Conservation (phyloP, 169 alveolate genomes). For the Eimeria falciformis region DNA sequence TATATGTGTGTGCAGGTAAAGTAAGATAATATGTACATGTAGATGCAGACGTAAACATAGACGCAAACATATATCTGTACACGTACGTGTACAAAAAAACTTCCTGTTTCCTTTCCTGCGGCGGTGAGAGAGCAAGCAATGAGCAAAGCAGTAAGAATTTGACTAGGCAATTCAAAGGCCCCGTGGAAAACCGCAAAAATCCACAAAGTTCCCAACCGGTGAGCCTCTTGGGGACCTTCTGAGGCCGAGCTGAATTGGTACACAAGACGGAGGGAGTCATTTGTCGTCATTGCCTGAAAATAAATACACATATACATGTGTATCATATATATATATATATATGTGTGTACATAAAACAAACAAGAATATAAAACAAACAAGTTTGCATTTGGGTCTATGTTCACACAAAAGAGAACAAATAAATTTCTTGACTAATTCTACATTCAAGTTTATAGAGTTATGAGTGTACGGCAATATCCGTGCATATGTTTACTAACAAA, state of each 20-base stretch:
- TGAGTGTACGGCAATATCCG: too few relatives aligned
- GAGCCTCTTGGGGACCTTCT: not conserved
- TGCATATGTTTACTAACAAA: too few relatives aligned
- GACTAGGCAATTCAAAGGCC: not conserved
- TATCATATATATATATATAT: not conserved
- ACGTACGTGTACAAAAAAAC: not conserved
- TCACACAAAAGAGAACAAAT: too few relatives aligned
- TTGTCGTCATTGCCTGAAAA: not conserved
- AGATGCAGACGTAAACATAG: too few relatives aligned
- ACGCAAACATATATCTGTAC: too few relatives aligned
- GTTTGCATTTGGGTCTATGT: too few relatives aligned
- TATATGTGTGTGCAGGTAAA: not conserved
- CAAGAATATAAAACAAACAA: too few relatives aligned
- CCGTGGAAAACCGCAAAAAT: not conserved
- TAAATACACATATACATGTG: not conserved
- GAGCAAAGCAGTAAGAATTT: not conserved
- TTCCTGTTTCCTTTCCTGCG: not conserved
- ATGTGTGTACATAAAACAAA: not conserved
- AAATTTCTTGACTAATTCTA: too few relatives aligned
- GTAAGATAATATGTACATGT: too few relatives aligned
- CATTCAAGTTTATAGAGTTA: too few relatives aligned
- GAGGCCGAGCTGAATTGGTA: not conserved
- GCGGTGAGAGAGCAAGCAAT: not conserved
- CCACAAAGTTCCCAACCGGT: slow-evolving; percentile 10
- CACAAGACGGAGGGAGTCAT: slow-evolving; percentile 1